These are phyloP conservation scores for Hygrophorus russula DNA, from an alignment of 768 basidiomycete genomes.

Conservation along the genomic window DNA sequence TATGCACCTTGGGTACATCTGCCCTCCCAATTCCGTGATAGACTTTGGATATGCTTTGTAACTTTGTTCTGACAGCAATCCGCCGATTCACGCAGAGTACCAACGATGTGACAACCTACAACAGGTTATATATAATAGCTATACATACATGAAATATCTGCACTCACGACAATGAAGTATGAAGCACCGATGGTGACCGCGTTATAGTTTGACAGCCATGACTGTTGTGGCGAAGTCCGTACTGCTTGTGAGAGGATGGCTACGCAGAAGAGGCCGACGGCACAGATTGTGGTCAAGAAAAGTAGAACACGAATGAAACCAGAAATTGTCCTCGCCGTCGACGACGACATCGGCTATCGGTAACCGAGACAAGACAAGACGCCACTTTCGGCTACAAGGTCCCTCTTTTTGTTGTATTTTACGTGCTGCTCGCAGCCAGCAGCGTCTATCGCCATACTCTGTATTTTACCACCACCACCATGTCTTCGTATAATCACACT, in stretches of 20 bases:
- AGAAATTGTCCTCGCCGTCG: slow-evolving; percentile 39
- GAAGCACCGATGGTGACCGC: slow-evolving; percentile 58
- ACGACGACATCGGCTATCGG: slow-evolving; percentile 24
- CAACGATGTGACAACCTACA: slow-evolving; percentile 47
- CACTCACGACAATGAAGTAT: slow-evolving; percentile 55
- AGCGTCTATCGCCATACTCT: too few relatives aligned
- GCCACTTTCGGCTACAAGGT: background rate
- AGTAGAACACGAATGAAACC: slow-evolving; percentile 42
- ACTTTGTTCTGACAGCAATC: slow-evolving; percentile 49
- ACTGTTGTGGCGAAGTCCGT: slow-evolving; percentile 41
- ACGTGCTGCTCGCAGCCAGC: too few relatives aligned
- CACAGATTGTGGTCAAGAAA: slow-evolving; percentile 36
- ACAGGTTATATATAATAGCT: slow-evolving; percentile 2
- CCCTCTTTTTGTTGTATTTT: background rate
- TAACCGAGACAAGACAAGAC: too few relatives aligned
- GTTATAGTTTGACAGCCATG: slow-evolving; percentile 57
- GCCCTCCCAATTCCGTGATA: slow-evolving; percentile 37
- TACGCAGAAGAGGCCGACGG: slow-evolving; percentile 51
- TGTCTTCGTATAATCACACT: background rate
- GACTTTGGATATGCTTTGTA: slow-evolving; percentile 58
- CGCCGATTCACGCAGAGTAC: slow-evolving; percentile 58
- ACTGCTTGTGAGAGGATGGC: slow-evolving; percentile 65
- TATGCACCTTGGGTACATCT: slow-evolving; percentile 50
- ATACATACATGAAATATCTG: background rate
- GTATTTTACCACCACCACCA: background rate